These are phyloP conservation scores for Auricularia heimuer DNA, from an alignment of 768 basidiomycete genomes.

Conservation along the genomic window DNA sequence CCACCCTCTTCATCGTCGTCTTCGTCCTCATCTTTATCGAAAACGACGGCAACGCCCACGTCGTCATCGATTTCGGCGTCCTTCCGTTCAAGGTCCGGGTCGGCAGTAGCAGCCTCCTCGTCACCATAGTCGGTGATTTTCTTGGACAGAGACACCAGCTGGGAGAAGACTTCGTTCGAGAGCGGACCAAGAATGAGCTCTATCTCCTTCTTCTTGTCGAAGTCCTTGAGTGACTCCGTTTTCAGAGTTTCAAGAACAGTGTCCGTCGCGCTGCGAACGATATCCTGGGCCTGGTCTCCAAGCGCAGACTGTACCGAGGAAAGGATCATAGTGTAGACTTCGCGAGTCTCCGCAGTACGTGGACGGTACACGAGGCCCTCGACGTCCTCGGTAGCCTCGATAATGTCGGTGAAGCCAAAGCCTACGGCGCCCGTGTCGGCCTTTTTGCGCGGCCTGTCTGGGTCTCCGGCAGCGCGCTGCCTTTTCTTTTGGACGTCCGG, in stretches of 20 bases:
- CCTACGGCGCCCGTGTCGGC: constrained; percentile 30
- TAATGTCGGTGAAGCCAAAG: constrained; percentile 82
- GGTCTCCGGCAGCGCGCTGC: constrained; percentile 48
- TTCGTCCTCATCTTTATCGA: constrained; percentile 94
- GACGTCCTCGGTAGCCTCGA: constrained; percentile 87
- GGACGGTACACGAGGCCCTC: constrained; percentile 92
- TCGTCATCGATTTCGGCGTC: constrained; percentile 92
- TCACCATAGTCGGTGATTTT: constrained; percentile 94
- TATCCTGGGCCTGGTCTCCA: constrained; percentile 93
- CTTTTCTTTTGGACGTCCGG: constrained; percentile 92
- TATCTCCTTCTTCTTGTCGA: constrained; percentile 95
- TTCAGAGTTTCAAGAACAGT: constrained; percentile 81
- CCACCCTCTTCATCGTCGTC: constrained; percentile 76
- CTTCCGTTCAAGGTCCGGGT: constrained; percentile 71
- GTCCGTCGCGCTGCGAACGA: constrained; percentile 94
- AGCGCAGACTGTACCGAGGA: constrained; percentile 71
- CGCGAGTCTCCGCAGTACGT: constrained; percentile 85
- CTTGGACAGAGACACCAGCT: constrained; percentile 76
- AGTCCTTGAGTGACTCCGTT: constrained; percentile 82
- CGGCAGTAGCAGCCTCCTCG: constrained; percentile 69
- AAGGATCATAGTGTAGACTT: constrained; percentile 88
- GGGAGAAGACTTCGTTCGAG: constrained; percentile 65
- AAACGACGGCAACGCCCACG: constrained; percentile 94
- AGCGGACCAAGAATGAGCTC: constrained; percentile 58
- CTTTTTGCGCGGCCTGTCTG: constrained; percentile 44